Base-by-base conservation (phyloP, 75 land plant genomes). In the Larix kaempferi region DNA sequence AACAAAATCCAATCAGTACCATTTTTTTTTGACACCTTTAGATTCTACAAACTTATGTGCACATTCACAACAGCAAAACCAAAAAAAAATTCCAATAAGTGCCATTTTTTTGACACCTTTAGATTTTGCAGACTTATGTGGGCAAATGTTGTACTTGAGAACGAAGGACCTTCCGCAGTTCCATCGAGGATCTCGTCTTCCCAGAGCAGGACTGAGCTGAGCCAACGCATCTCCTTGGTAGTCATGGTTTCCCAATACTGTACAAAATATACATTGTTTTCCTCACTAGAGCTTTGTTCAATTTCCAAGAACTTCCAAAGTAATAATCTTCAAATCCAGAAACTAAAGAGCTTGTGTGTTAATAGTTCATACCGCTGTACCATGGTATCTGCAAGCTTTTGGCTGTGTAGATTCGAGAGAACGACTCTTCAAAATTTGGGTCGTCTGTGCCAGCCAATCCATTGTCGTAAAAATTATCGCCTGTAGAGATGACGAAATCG, bases 241-340 rank as follows among this genome's bases (percentile, higher is more conserved):
- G 59, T 86, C 87, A 79, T 85, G 87, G 56, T 83, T 85, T 5
- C 87, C 85, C 59, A 85, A 59, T 56, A 82, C 87, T 85, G 85
- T 72, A 19, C 55, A 44, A 27, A 49, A n/a, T 22, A 72, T 1
- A 72, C 23, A 29, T 65, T 29, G n/a, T n/a, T n/a, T n/a, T n/a
- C n/a, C n/a, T n/a, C n/a, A n/a, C n/a, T n/a, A n/a, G n/a, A n/a
- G n/a, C n/a, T n/a, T n/a, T n/a, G n/a, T n/a, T n/a, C n/a, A n/a
- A n/a, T n/a, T n/a, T n/a, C n/a, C n/a, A n/a, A n/a, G n/a, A n/a
- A n/a, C n/a, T n/a, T n/a, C n/a, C n/a, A n/a, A n/a, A n/a, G n/a
- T n/a, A n/a, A 29, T 29, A 29, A 29, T 29, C 33, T 57, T 6
- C 19, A n/a, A 12, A 14, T 73, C 22, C 61, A 59, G 21, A 59